Evolutionary conservation across 352 stramenopile genomes (phyloP).

Genomic region (Pythium brassicae): DNA sequence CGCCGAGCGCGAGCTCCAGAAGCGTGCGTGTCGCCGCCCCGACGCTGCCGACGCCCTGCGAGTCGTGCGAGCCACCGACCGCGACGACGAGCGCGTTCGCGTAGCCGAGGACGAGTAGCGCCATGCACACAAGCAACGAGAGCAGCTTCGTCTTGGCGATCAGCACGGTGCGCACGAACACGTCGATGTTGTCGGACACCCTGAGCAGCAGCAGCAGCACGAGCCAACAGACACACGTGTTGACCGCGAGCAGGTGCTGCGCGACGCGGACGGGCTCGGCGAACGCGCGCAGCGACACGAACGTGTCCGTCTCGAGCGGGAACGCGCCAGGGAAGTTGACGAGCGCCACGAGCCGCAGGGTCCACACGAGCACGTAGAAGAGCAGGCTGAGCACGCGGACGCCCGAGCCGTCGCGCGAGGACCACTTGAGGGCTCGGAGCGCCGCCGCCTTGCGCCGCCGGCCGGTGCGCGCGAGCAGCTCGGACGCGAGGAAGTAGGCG

Average conservation of each 20-base stretch:
- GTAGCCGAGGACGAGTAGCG: slow-evolving; percentile 37
- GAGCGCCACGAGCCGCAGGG: slow-evolving; percentile 31
- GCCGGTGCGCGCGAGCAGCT: slow-evolving; percentile 25
- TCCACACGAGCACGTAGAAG: slow-evolving; percentile 37
- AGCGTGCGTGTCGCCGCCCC: slow-evolving; percentile 27
- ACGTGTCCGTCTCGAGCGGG: slow-evolving; percentile 25
- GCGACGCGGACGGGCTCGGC: slow-evolving; percentile 30
- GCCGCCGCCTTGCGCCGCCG: slow-evolving; percentile 17
- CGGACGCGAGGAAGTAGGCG: slow-evolving; percentile 37
- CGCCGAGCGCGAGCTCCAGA: slow-evolving; percentile 29
- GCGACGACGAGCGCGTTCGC: slow-evolving; percentile 40
- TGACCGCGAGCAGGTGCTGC: slow-evolving; percentile 27
- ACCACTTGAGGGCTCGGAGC: slow-evolving; percentile 20
- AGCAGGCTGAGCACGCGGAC: slow-evolving; percentile 27
- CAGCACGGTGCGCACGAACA: slow-evolving; percentile 33
- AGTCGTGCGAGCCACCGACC: slow-evolving; percentile 21
- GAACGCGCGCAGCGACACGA: slow-evolving; percentile 33
- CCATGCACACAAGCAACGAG: slow-evolving; percentile 27
- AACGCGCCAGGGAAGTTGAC: slow-evolving; percentile 31
- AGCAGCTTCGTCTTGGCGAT: slow-evolving; percentile 25
- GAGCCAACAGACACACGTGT: slow-evolving; percentile 40
- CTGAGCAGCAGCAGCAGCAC: slow-evolving; percentile 37
- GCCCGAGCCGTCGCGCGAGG: slow-evolving; percentile 23
- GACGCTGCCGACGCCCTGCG: slow-evolving; percentile 30
- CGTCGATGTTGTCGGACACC: slow-evolving; percentile 31